These are phyloP conservation scores for Candida endomychidarum DNA, from an alignment of 805 yeast species.

Conservation along the genomic window DNA sequence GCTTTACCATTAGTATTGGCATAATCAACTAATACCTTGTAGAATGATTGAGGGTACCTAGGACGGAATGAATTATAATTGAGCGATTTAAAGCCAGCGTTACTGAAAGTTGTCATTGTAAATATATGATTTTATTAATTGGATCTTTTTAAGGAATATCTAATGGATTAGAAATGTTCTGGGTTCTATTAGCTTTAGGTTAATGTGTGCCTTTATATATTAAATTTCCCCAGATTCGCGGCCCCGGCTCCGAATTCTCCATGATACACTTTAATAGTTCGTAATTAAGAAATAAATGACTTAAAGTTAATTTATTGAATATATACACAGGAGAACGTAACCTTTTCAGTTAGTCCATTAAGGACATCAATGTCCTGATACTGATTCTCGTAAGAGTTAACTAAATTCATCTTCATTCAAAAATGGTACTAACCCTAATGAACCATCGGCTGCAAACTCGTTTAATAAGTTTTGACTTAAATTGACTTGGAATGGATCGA, in stretches of 20 bases:
- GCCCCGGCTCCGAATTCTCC: slow-evolving; percentile 1
- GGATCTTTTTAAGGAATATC: too few species aligned
- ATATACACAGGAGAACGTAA: too few species aligned
- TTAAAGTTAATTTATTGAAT: too few species aligned
- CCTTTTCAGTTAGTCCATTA: too few species aligned
- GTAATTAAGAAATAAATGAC: too few species aligned
- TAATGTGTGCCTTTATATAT: too few species aligned
- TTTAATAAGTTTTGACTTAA: slow-evolving; percentile 27
- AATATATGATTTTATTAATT: not conserved
- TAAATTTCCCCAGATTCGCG: slow-evolving; percentile 3
- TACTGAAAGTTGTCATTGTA: slow-evolving; percentile 35
- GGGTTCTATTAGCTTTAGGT: too few species aligned
- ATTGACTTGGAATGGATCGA: slow-evolving; percentile 39
- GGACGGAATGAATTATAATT: slow-evolving; percentile 42
- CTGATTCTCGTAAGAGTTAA: too few species aligned
- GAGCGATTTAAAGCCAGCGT: slow-evolving; percentile 30
- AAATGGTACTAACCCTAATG: slow-evolving; percentile 71
- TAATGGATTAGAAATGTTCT: too few species aligned
- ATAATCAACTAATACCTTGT: slow-evolving; percentile 27
- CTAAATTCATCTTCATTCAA: slow-evolving; percentile 36
- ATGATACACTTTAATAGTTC: too few species aligned
- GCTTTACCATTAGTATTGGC: slow-evolving; percentile 16
- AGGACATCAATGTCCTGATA: too few species aligned
- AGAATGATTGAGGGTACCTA: slow-evolving; percentile 40
- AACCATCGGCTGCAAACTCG: slow-evolving; percentile 81